Evolutionary conservation across 2,329 filamentous ascomycete genomes (phyloP), one percentile per base, ranked within the genome.

Genomic region (Byssochlamys sp.): DNA sequence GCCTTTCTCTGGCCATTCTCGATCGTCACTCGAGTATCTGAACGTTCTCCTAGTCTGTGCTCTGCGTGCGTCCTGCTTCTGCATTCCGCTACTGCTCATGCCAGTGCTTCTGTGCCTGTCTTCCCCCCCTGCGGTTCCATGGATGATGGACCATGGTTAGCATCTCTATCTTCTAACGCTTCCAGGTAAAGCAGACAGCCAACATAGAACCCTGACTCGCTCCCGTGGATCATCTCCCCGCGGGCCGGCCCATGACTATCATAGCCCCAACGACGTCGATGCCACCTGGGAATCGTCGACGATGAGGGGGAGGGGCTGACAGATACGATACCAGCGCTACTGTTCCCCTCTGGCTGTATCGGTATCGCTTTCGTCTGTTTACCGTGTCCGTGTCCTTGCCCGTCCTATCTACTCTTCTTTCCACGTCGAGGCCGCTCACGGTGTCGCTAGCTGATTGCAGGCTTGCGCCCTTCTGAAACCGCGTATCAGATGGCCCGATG

Each of bases 241-340:
- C 64, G 64, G 64, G 60, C 64, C 64, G 64, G 62, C 59, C 64
- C 64, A 65, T 52, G 19, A 24, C 50, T 14, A 14, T 27, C 25
- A 14, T 27, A 24, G 28, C 25, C n/a, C 25, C 28, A 24, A 19
- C 50, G 28, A 27, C 50, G 50, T 53, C 27, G 28, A 14, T 28
- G 33, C 27, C 27, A 25, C 28, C 19, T 19, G 9, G 31, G 24
- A 39, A 54, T 10, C 12, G 31, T 19, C 29, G 10, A 54, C n/a
- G 53, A 53, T 35, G 53, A 54, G 28, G 53, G 27, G 28, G 26
- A 29, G 52, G 11, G 27, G 29, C 28, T 33, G 27, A 25, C 19
- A 12, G 31, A 25, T 53, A 53, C 31, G 28, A 33, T 53, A 33
- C 26, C 49, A 28, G 6, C 49, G 4, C 45, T 14, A 10, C 19